Conservation (phyloP, 805 yeast species). For the Metschnikowia matae region DNA sequence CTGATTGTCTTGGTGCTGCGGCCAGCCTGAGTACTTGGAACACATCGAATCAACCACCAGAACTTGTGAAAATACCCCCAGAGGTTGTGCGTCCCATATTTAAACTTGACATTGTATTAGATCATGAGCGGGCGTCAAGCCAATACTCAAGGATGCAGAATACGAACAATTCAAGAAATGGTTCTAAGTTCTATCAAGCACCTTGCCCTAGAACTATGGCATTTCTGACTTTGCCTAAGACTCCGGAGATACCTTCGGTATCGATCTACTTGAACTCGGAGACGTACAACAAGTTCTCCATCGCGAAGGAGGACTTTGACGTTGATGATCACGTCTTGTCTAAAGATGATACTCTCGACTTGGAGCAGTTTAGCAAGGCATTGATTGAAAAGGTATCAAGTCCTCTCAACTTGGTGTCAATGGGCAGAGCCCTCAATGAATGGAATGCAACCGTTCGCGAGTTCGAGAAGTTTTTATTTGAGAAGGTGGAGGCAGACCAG, state of each 20-base stretch:
- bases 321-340: slow-evolving; percentile 13
- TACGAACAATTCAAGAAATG: slow-evolving; percentile 6
- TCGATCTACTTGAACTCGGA: slow-evolving; percentile 24
- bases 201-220: slow-evolving; percentile 1
- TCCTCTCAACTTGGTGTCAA: slow-evolving; percentile 7
- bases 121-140: slow-evolving; percentile 38
- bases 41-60: slow-evolving; percentile 36
- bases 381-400: not conserved
- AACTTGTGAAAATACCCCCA: slow-evolving; percentile 41
- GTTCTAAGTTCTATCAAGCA: slow-evolving; percentile 8
- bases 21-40: slow-evolving; percentile 9
- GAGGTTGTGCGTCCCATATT: slow-evolving; percentile 43
- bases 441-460: slow-evolving; percentile 46
- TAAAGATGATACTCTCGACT: slow-evolving; percentile 7
- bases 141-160: slow-evolving; percentile 16
- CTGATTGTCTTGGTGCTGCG: slow-evolving; percentile 17
- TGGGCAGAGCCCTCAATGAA: slow-evolving; percentile 51
- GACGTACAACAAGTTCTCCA: slow-evolving; percentile 23
- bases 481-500: slow-evolving; percentile 21
- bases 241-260: slow-evolving; percentile 13
- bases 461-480: slow-evolving; percentile 39
- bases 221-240: slow-evolving; percentile 12
- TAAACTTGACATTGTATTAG: slow-evolving; percentile 43
- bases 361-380: slow-evolving; percentile 2
- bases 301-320: slow-evolving; percentile 22